A percentile compares a stretch with the other conserved stretches of the same genome.
Conservation (phyloP, 225 moss, liverwort and hornwort species). For the Polytrichum formosum region DNA sequence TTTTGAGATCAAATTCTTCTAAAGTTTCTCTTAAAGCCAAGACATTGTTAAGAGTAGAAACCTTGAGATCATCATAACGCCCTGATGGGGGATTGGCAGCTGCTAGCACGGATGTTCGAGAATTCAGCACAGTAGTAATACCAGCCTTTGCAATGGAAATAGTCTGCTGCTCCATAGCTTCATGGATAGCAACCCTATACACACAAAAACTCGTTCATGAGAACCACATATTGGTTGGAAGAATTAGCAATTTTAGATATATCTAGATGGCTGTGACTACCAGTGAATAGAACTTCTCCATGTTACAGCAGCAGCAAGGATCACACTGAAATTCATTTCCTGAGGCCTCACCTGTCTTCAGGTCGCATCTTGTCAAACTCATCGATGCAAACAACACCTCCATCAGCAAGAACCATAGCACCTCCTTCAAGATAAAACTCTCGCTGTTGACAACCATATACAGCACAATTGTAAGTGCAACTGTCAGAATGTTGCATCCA, state of each 20-base stretch:
- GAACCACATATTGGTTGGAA: background rate
- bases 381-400: conserved; percentile 97
- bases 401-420: conserved; percentile 98
- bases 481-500: background rate
- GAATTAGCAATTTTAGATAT: no score
- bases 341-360: conserved; percentile 66
- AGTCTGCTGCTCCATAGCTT: conserved; percentile 99
- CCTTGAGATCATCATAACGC: conserved; percentile 96
- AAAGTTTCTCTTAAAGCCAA: no score
- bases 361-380: conserved; percentile 99
- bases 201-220: conserved; percentile 1
- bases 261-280: no score
- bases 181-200: conserved; percentile 89
- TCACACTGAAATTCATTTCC: no score
- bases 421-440: conserved; percentile 98
- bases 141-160: conserved; percentile 98
- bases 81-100: conserved; percentile 98
- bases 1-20: no score
- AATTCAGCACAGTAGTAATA: conserved; percentile 90
- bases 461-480: background rate
- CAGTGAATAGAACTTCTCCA: no score
- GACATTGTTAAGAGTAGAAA: background rate
- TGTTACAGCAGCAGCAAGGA: no score
- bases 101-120: conserved; percentile 86
- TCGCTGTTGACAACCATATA: conserved; percentile 38